Conservation (phyloP, 495 filamentous ascomycete genomes). For the Aspergillus ellipticus region DNA sequence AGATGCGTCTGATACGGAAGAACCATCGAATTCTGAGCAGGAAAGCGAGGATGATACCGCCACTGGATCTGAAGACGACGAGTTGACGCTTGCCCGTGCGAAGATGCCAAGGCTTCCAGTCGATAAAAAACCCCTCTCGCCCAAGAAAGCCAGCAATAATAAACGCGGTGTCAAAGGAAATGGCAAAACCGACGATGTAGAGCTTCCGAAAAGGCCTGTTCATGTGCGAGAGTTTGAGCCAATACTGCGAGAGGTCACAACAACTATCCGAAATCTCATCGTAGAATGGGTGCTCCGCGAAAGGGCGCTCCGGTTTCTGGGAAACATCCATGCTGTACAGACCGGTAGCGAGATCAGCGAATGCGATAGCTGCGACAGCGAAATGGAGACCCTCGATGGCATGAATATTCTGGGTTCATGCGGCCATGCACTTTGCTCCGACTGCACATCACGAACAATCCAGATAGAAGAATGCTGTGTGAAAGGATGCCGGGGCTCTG, state of each 20-base stretch:
- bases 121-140: neutral
- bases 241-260: conserved; percentile 21
- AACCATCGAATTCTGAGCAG: neutral
- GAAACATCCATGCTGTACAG: conserved; percentile 22
- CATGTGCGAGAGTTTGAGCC: conserved; percentile 14
- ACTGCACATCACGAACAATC: conserved; percentile 23
- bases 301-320: conserved; percentile 31
- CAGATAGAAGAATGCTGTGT: conserved; percentile 26
- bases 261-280: conserved; percentile 22
- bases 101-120: neutral
- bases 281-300: conserved; percentile 27
- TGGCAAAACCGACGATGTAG: neutral
- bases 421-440: conserved; percentile 48
- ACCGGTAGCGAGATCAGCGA: conserved; percentile 3
- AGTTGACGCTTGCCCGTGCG: neutral
- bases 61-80: neutral
- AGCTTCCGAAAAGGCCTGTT: conserved; percentile 11
- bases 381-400: conserved; percentile 5
- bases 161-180: neutral
- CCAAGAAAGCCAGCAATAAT: neutral
- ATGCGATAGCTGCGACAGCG: conserved; percentile 30
- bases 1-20: neutral
- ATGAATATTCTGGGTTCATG: conserved; percentile 44
- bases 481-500: conserved; percentile 27
- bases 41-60: neutral